Conservation (phyloP, 2,329 filamentous ascomycete species). For the Cladophialophora carrionii region DNA sequence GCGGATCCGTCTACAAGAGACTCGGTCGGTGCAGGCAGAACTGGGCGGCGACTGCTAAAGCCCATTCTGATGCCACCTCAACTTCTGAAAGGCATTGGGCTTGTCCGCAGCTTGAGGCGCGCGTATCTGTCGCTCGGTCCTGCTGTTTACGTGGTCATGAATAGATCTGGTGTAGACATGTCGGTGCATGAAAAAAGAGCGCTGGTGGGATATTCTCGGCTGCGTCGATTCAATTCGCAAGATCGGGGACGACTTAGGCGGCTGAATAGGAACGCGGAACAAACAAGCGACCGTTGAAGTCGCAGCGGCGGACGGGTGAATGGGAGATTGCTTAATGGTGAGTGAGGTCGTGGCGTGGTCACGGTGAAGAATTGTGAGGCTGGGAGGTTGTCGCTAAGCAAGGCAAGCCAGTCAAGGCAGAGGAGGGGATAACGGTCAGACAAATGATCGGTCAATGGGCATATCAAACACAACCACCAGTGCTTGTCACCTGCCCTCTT, state of each 20-base stretch:
- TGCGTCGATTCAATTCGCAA: background rate
- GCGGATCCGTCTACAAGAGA: conserved; percentile 45
- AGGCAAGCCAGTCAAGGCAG: background rate
- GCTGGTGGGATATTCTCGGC: background rate
- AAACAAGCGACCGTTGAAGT: conserved; percentile 3
- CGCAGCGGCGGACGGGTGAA: conserved; percentile 17
- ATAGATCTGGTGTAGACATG: conserved; percentile 15
- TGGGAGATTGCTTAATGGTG: conserved; percentile 6
- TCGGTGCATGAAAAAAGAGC: conserved; percentile 5
- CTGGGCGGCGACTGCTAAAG: conserved; percentile 53
- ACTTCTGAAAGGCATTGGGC: conserved; percentile 22
- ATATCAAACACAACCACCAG: conserved; percentile 8
- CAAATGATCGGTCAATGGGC: background rate
- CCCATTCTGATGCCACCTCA: conserved; percentile 48
- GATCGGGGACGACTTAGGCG: background rate
- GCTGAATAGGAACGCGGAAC: background rate
- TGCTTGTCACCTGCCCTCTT: background rate
- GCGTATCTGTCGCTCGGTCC: conserved; percentile 14
- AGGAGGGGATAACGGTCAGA: background rate
- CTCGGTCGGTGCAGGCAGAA: conserved; percentile 56
- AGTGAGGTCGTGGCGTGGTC: conserved; percentile 1
- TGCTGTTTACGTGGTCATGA: conserved; percentile 17
- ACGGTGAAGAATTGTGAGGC: conserved; percentile 31
- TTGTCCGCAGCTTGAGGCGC: conserved; percentile 21
- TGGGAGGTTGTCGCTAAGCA: conserved; percentile 23